A percentile compares a stretch with the other conserved stretches of the same genome.
These are phyloP conservation scores for Xylaria multiplex DNA, from an alignment of 2,329 filamentous ascomycete species.

Conservation along the genomic window DNA sequence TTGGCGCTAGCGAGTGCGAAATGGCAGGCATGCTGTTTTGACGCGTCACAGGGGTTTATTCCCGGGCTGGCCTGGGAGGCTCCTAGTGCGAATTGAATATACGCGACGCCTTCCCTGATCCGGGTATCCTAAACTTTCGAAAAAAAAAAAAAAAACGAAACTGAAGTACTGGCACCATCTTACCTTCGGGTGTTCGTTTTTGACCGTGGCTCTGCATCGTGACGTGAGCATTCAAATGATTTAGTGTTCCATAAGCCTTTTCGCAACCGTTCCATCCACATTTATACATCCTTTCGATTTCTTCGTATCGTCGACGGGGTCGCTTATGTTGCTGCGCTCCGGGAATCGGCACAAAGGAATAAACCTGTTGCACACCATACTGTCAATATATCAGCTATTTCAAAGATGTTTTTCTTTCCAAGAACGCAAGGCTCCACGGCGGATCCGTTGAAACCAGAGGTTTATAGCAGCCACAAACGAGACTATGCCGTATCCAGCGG, in stretches of 20 bases:
- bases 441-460: background rate
- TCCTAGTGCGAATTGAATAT: slow-evolving; percentile 20
- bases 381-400: slow-evolving; percentile 51
- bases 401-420: slow-evolving; percentile 28
- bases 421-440: slow-evolving; percentile 20
- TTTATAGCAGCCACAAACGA: background rate
- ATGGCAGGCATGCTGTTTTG: background rate
- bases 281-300: slow-evolving; percentile 99
- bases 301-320: slow-evolving; percentile 91
- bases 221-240: slow-evolving; percentile 97
- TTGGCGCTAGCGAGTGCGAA: background rate
- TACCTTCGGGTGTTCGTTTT: slow-evolving; percentile 98
- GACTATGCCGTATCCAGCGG: background rate
- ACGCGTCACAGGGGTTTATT: slow-evolving; percentile 11
- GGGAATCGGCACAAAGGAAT: slow-evolving; percentile 97
- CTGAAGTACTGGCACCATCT: slow-evolving; percentile 47
- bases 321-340: slow-evolving; percentile 97
- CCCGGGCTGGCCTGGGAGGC: slow-evolving; percentile 14
- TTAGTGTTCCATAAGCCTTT: slow-evolving; percentile 97
- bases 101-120: background rate
- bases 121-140: background rate
- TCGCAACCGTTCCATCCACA: slow-evolving; percentile 98
- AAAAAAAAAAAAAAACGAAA: slow-evolving; percentile 1
- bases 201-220: slow-evolving; percentile 97
- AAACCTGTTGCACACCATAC: slow-evolving; percentile 73